Base-by-base conservation (phyloP, 1,139 yeast species). In the Magnusiomyces sp. region DNA sequence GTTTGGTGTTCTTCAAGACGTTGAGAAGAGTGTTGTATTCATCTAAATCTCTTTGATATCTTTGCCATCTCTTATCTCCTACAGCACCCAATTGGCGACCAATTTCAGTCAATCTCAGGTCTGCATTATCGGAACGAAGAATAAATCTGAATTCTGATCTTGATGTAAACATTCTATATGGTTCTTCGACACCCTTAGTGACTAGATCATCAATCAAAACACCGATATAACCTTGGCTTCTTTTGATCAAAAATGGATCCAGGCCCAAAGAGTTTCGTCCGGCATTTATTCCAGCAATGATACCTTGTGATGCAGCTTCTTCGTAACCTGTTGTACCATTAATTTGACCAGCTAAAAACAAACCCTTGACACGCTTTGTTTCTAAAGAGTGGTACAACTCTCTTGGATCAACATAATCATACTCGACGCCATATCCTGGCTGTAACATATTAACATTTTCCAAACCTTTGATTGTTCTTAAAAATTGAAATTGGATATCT, bases 241-340 rank as follows among this genome's bases (percentile, higher is more conserved):
- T 72, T 16, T 79, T 74, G 17, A 94, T 61, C 34, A 72, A 70
- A 54, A 92, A 67, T 1, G 80, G 76, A 0, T 71, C 72, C 40
- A 71, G 71, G 0, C 65, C 60, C 47, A 64, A 60, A 19, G 66
- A 60, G 0, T 77, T 61, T n/a, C 69, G 54, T 0, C 90, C 92
- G 0, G 98, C 97, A 64, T 94, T 94, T 39, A 90, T 83, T 5
- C 99, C 99, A 1, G 99, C 98, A 46, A 94, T 70, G 51, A 90
- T 76, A 1, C 99, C 99, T 63, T 92, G 98, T 0, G 97, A 83
- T 1, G 97, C 96, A 0, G 99, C 99, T 64, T 94, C 99, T 68
- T 94, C 99, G 60, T 94, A 94, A 0, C 99, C 99, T 0, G 99
- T 94, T 1, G 99, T 94, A 43, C 99, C 99, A 63, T 94, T 94